Evolutionary conservation across 768 basidiomycete genomes (phyloP), one percentile per base, ranked within the genome.

Genomic region (Suillus brevipes): DNA sequence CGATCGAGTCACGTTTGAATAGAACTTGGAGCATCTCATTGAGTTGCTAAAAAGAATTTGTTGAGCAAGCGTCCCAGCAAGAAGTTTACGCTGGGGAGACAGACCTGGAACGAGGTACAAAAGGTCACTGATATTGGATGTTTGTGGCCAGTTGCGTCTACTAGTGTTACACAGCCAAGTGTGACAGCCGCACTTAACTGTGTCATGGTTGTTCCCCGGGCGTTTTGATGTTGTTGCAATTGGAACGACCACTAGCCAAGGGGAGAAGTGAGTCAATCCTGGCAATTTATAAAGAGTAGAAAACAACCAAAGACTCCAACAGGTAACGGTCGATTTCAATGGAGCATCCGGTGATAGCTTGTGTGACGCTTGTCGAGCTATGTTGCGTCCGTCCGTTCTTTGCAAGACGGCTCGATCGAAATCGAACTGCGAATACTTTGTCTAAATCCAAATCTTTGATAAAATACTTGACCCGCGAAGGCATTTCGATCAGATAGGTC

Each of bases 51-150:
- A 40, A 2, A 8, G 4, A 4, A 36, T 31, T 47, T 38, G 37
- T 23, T 25, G 14, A 25, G 49, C 23, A 2, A 23, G 8, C n/a
- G 16, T 23, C 16, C 5, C 25, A 10, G 28, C 34, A 36, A 18
- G 9, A 40, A 55, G 34, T 4, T 6, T 18, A 31, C 28, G 4
- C 25, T 52, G 5, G 20, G 4, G 9, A 55, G 52, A 14, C 66
- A 23, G 43, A 74, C 73, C 70, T 73, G 65, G 2, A 74, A 74
- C 34, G 73, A 73, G 8, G 65, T 34, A 47, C 73, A 73, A 52
- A 65, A 70, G 23, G 70, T 65, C 72, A 73, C 58, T 14, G 61
- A 38, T 65, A 73, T 74, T 37, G 70, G 65, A 53, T 73, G 73
- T 40, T 67, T 47, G 8, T 67, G 10, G 31, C 18, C 72, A 2